These are phyloP conservation scores for Aspergillus costaricaensis DNA, from an alignment of 2,329 filamentous ascomycete species.

Conservation along the genomic window DNA sequence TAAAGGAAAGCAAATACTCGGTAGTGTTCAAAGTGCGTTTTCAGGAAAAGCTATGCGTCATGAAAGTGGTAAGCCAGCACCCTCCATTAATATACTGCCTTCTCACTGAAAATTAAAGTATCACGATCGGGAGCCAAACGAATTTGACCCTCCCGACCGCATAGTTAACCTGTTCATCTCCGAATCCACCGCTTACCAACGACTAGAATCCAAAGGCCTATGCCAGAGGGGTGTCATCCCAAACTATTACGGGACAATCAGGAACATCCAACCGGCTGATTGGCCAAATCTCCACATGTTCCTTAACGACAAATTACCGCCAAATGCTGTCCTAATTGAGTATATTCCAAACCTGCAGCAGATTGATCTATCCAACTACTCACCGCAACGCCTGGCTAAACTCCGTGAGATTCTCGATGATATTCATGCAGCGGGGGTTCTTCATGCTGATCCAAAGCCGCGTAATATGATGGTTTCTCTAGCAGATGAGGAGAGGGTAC, in stretches of 20 bases:
- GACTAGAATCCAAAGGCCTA: constrained; percentile 21
- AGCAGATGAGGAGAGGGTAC: constrained; percentile 9
- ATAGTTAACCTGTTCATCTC: constrained; percentile 20
- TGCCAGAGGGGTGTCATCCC: constrained; percentile 19
- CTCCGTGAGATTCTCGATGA: not conserved
- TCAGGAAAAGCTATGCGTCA: not conserved
- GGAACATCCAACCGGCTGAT: constrained; percentile 10
- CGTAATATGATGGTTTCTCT: constrained; percentile 22
- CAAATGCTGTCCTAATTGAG: too few species aligned
- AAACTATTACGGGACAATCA: constrained; percentile 20
- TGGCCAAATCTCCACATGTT: constrained; percentile 19
- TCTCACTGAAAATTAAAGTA: constrained; percentile 10
- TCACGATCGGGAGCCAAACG: constrained; percentile 9
- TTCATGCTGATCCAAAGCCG: constrained; percentile 21
- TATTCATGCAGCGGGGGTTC: constrained; percentile 16
- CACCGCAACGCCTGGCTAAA: too few species aligned
- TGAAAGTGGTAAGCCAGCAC: not conserved
- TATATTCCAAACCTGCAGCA: too few species aligned
- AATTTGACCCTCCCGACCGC: constrained; percentile 11
- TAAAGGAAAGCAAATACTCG: not conserved
- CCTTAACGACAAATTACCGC: constrained; percentile 14
- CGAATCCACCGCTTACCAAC: constrained; percentile 21
- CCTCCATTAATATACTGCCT: not conserved
- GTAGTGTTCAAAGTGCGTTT: not conserved
- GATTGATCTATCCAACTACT: too few species aligned